Evolutionary conservation across 2,329 filamentous ascomycete species (phyloP).

Genomic region (Xylariaceae sp.): DNA sequence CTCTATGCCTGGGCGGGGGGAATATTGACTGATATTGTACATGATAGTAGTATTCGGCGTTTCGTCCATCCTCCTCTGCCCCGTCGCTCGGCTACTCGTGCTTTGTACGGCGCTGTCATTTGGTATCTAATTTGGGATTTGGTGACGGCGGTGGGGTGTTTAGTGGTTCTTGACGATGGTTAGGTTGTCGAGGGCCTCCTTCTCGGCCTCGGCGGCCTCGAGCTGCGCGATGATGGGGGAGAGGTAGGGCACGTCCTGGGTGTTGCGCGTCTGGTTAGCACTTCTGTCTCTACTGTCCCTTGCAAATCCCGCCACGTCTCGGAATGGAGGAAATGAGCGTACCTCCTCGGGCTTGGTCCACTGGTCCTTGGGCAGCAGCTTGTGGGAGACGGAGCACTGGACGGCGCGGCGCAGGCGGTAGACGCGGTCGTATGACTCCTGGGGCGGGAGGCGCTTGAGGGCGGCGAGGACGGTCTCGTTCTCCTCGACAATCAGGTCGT

Average conservation of each 20-base stretch:
- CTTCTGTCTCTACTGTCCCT: neutral
- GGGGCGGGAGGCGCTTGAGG: conserved; percentile 82
- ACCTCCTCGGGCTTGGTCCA: conserved; percentile 59
- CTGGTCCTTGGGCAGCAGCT: conserved; percentile 60
- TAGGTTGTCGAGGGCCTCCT: conserved; percentile 42
- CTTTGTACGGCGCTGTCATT: conserved; percentile 1
- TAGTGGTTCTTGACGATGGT: conserved; percentile 31
- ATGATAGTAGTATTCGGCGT: conserved; percentile 8
- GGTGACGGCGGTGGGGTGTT: conserved; percentile 1
- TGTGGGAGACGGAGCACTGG: conserved; percentile 67
- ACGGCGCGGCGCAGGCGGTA: conserved; percentile 95
- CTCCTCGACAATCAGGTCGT: conserved; percentile 95
- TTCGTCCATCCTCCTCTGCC: neutral
- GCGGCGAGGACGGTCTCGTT: conserved; percentile 81
- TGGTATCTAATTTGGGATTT: conserved; percentile 1
- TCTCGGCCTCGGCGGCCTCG: conserved; percentile 47
- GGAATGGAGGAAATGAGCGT: conserved; percentile 18
- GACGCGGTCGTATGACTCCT: conserved; percentile 93
- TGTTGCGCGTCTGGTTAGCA: conserved; percentile 3
- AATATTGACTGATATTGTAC: conserved; percentile 22
- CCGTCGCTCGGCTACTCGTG: neutral
- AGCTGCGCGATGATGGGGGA: conserved; percentile 51
- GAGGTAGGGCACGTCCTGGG: conserved; percentile 54
- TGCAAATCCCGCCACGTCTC: neutral
- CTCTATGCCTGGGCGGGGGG: conserved; percentile 5